phyloP scores from a whole-genome alignment of 2,329 filamentous ascomycete species.

The Penicillium vulpinum region DNA sequence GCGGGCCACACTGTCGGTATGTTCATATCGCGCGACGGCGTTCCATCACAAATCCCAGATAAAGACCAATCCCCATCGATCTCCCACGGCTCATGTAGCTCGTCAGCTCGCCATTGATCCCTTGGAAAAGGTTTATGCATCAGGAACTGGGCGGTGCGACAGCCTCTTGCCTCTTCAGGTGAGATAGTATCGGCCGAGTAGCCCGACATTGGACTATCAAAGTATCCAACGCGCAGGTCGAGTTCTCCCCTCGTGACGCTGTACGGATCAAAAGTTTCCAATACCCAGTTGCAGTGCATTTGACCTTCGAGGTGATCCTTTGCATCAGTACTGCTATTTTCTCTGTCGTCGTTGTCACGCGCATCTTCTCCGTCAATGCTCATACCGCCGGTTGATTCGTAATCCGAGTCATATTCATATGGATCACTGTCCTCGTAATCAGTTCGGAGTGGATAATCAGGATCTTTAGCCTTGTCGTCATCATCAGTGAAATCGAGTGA shows the following conservation, averaged over 20 bases:
- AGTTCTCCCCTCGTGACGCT: not conserved
- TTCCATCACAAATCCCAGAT: slow-evolving; percentile 15
- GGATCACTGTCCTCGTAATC: not conserved
- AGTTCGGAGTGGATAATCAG: not conserved
- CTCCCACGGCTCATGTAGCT: slow-evolving; percentile 11
- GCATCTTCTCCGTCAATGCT: not conserved
- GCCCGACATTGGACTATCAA: not conserved
- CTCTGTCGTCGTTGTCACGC: not conserved
- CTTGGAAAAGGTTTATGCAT: slow-evolving; percentile 1
- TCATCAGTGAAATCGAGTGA: not conserved
- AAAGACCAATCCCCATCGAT: slow-evolving; percentile 12
- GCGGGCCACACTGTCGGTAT: not conserved
- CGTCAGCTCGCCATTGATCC: not conserved
- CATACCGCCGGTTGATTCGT: not conserved
- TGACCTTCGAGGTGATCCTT: not conserved
- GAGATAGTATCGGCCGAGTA: slow-evolving; percentile 14
- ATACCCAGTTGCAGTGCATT: slow-evolving; percentile 3
- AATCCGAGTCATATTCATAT: slow-evolving; percentile 12
- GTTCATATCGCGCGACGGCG: slow-evolving; percentile 8
- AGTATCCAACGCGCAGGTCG: not conserved
- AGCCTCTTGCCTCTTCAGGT: slow-evolving; percentile 14
- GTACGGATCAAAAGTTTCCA: not conserved
- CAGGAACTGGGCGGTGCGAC: slow-evolving; percentile 17
- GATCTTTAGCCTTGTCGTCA: slow-evolving; percentile 1
- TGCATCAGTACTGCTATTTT: not conserved